Percentiles rank a stretch among this genome's conserved stretches.
Conservation (phyloP, 805 yeast species). For the Lachancea cidri region DNA sequence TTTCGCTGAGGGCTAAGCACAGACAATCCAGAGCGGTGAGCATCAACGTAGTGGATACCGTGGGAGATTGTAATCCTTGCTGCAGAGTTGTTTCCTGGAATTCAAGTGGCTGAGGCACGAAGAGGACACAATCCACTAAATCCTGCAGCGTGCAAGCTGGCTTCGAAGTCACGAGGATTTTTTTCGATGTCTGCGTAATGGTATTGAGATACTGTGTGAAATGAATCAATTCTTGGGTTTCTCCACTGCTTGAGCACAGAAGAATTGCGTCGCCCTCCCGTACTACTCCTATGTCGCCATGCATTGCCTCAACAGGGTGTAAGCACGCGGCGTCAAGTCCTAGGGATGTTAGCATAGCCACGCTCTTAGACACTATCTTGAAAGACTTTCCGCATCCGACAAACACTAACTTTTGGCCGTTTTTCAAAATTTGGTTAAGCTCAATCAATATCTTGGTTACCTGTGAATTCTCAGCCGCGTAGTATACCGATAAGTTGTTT, state of each 20-base stretch:
- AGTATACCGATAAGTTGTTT: constrained; percentile 16
- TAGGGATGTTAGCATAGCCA: constrained; percentile 78
- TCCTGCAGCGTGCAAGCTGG: constrained; percentile 13
- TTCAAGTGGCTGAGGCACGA: constrained; percentile 37
- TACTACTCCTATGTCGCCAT: constrained; percentile 81
- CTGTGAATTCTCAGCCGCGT: constrained; percentile 8
- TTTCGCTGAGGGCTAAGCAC: constrained; percentile 65
- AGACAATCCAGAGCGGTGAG: constrained; percentile 75
- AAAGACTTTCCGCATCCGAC: constrained; percentile 84
- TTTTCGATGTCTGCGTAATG: constrained; percentile 5
- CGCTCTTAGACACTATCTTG: constrained; percentile 72
- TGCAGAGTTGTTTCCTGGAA: constrained; percentile 52
- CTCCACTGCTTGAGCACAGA: constrained; percentile 72
- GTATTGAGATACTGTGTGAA: constrained; percentile 18
- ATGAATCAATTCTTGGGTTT: constrained; percentile 66
- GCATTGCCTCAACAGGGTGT: constrained; percentile 86
- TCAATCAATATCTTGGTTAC: constrained; percentile 5
- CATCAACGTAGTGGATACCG: constrained; percentile 74
- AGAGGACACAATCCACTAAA: constrained; percentile 33
- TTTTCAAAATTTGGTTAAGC: constrained; percentile 35
- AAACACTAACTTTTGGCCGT: constrained; percentile 60
- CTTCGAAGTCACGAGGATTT: constrained; percentile 15
- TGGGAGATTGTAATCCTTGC: constrained; percentile 84
- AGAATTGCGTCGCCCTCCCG: constrained; percentile 51
- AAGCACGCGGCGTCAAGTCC: constrained; percentile 61